Base-by-base conservation (phyloP, 1,139 yeast species). In the Debaryomycetaceae sp. region DNA sequence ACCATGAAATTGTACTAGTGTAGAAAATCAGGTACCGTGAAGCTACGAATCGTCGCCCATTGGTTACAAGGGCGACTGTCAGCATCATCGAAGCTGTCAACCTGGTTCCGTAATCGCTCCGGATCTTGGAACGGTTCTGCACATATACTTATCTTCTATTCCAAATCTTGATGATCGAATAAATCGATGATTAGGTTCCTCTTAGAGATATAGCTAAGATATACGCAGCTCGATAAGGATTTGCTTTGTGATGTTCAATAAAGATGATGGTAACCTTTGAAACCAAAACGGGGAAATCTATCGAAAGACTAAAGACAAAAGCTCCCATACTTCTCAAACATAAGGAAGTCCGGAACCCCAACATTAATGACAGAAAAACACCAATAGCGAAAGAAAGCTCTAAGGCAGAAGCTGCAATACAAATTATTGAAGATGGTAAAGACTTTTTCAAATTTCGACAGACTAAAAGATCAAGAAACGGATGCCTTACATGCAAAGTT, bases 401-500 rank as follows among this genome's bases (percentile, higher is more conserved):
- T 24, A 24, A 9, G 17, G 22, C 28, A 22, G 34, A 33, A n/a
- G 16, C 34, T 22, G 18, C 30, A 14, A 34, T 41, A 8, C 30
- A 35, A 15, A 36, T 41, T 15, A 41, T 41, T 14, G 41, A 38
- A 7, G 19, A 36, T 14, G 33, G 31, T 24, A 22, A 30, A 6
- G 41, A 35, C 30, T 41, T 41, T 18, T 34, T 35, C 30, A 33
- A 30, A 17, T 24, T 31, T 22, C 33, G 31, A 15, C 30, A 28
- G 13, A 33, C 48, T 14, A 51, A 48, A 44, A 55, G 81, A 40
- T 74, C 83, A 2, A 68, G 70, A 48, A 69, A 68, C 47, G 92
- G 92, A 0, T 84, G 92, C 55, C 60, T 82, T 34, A 82, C 89
- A 0, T 84, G 92, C 52, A 78, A 87, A 43, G 70, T 75, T 35